phyloP scores from a whole-genome alignment of 1,139 yeast species.

The Yamadazyma dushanensis region DNA sequence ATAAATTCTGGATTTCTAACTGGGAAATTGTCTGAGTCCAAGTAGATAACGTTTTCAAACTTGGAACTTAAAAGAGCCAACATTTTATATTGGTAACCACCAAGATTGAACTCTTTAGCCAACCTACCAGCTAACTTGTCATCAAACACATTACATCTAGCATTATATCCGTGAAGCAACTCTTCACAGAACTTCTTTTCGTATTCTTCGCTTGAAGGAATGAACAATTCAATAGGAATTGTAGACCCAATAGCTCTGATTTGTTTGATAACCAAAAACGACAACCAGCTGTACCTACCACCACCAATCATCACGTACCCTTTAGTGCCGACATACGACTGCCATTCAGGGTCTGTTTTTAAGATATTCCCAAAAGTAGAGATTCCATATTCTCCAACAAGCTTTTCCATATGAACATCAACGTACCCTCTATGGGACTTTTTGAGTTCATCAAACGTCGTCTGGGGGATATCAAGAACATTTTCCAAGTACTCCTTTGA shows the following conservation, averaged over 20 bases:
- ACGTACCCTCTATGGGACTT: slow-evolving; percentile 34
- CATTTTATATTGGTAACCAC: slow-evolving; percentile 64
- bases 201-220: slow-evolving; percentile 51
- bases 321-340: slow-evolving; percentile 29
- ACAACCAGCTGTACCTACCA: slow-evolving; percentile 45
- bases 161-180: slow-evolving; percentile 51
- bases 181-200: slow-evolving; percentile 54
- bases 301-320: slow-evolving; percentile 50
- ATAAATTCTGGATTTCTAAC: slow-evolving; percentile 52
- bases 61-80: slow-evolving; percentile 58
- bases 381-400: slow-evolving; percentile 30
- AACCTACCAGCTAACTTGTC: slow-evolving; percentile 26
- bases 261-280: slow-evolving; percentile 44
- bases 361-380: slow-evolving; percentile 42
- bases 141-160: slow-evolving; percentile 53
- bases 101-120: slow-evolving; percentile 33
- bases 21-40: slow-evolving; percentile 73
- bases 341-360: slow-evolving; percentile 38
- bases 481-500: slow-evolving; percentile 40
- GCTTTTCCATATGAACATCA: slow-evolving; percentile 28
- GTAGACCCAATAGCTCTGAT: slow-evolving; percentile 39
- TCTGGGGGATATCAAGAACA: slow-evolving; percentile 38
- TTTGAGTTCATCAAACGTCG: slow-evolving; percentile 30
- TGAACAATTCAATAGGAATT: slow-evolving; percentile 47
- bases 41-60: slow-evolving; percentile 58